These are phyloP conservation scores for Pleurotus cornucopiae DNA, from an alignment of 768 basidiomycete genomes.

Conservation along the genomic window DNA sequence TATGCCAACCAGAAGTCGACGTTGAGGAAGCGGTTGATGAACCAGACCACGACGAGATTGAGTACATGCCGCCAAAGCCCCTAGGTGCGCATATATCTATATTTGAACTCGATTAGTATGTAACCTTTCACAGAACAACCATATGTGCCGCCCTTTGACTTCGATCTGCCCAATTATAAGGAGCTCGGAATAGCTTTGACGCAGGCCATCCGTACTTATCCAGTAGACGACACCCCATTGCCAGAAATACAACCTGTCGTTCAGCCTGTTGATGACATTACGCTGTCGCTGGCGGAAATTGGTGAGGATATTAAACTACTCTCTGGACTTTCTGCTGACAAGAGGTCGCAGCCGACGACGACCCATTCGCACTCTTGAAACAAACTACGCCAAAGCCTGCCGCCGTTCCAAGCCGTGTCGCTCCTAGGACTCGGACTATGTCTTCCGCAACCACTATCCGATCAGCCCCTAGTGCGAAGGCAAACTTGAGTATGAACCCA, in stretches of 20 bases:
- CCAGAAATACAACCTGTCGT: slow-evolving; percentile 20
- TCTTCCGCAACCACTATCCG: background rate
- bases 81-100: slow-evolving; percentile 22
- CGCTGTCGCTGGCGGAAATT: slow-evolving; percentile 23
- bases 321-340: background rate
- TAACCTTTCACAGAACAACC: slow-evolving; percentile 29
- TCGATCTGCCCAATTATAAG: slow-evolving; percentile 40
- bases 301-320: slow-evolving; percentile 18
- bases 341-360: slow-evolving; percentile 19
- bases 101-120: background rate
- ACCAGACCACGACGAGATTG: slow-evolving; percentile 43
- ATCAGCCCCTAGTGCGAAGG: background rate
- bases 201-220: slow-evolving; percentile 27
- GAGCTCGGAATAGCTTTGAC: slow-evolving; percentile 33
- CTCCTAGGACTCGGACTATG: background rate
- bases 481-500: background rate
- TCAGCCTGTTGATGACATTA: slow-evolving; percentile 21
- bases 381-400: background rate
- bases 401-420: background rate
- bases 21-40: slow-evolving; percentile 22
- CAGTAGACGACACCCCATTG: slow-evolving; percentile 23
- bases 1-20: slow-evolving; percentile 23
- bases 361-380: slow-evolving; percentile 12
- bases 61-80: slow-evolving; percentile 50
- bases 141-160: slow-evolving; percentile 40